Percentiles rank a stretch among this genome's conserved stretches.
Evolutionary conservation across 2,329 filamentous ascomycete genomes (phyloP).

Genomic region (Fusarium odoratissimum): DNA sequence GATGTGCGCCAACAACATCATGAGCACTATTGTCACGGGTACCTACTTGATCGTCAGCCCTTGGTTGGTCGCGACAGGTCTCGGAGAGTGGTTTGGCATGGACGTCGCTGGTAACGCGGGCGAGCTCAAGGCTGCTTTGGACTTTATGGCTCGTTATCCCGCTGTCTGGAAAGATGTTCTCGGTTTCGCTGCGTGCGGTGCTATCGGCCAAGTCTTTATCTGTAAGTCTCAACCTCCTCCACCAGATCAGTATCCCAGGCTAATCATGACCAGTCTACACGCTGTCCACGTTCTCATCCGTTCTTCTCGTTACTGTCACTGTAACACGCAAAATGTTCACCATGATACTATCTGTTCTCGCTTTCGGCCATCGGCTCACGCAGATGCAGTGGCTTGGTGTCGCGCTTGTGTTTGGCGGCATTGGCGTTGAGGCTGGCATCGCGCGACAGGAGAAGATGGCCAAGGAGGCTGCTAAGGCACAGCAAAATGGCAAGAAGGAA

Average conservation of each 20-base stretch:
- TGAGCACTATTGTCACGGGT: conserved; percentile 82
- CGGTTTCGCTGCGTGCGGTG: conserved; percentile 89
- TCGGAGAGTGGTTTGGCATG: conserved; percentile 75
- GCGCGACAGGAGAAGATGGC: conserved; percentile 84
- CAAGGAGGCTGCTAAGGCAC: conserved; percentile 73
- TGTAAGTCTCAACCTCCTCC: conserved; percentile 62
- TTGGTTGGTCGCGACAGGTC: conserved; percentile 75
- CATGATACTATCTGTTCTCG: conserved; percentile 95
- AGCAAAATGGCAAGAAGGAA: conserved; percentile 49
- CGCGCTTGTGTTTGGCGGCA: conserved; percentile 91
- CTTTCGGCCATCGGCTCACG: conserved; percentile 89
- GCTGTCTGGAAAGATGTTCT: conserved; percentile 87
- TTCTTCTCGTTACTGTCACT: conserved; percentile 94
- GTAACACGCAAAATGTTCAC: conserved; percentile 99
- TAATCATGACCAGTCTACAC: conserved; percentile 76
- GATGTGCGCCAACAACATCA: conserved; percentile 98
- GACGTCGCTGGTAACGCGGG: conserved; percentile 73
- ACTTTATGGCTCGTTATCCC: conserved; percentile 84
- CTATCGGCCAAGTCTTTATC: conserved; percentile 95
- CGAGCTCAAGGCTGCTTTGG: conserved; percentile 82
- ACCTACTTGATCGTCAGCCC: conserved; percentile 82
- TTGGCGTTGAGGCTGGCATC: conserved; percentile 89
- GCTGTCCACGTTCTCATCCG: conserved; percentile 88
- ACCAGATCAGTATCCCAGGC: neutral
- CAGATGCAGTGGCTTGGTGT: conserved; percentile 96